Conservation (phyloP, 192 early-diverging fungal genomes). For the Haplosporangium gracile region DNA sequence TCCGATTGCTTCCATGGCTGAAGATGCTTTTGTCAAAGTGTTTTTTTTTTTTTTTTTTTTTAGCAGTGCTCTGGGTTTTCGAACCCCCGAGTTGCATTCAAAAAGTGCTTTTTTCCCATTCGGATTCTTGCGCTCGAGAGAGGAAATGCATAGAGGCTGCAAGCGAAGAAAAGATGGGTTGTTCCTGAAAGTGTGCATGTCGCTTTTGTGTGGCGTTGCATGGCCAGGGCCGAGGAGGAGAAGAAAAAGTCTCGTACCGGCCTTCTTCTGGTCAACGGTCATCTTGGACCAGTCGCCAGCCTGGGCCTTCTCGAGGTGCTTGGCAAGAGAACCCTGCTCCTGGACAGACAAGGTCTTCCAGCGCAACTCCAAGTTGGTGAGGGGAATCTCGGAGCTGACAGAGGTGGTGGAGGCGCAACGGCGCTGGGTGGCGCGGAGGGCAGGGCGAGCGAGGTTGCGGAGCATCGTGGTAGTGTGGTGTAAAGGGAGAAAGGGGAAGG, state of each 20-base stretch:
- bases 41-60: neutral
- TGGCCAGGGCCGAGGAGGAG: neutral
- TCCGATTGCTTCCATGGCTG: neutral
- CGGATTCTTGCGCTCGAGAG: too few relatives aligned
- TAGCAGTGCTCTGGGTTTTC: too few relatives aligned
- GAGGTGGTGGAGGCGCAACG: constrained; percentile 60
- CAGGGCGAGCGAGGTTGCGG: constrained; percentile 69
- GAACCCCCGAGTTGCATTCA: too few relatives aligned
- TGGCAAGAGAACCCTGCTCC: constrained; percentile 88
- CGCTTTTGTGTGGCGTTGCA: neutral
- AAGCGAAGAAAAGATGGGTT: too few relatives aligned
- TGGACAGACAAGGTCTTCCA: constrained; percentile 77
- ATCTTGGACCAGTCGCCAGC: constrained; percentile 97
- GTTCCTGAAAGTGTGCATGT: too few relatives aligned
- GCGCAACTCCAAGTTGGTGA: constrained; percentile 68
- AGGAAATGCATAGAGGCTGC: too few relatives aligned
- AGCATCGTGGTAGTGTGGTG: constrained; percentile 63
- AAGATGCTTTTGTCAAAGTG: neutral
- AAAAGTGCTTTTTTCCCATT: too few relatives aligned
- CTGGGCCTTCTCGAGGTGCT: constrained; percentile 85
- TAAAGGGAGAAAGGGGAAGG: constrained; percentile 17
- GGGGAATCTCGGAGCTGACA: constrained; percentile 58
- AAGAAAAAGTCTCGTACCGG: constrained; percentile 68
- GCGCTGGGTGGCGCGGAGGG: constrained; percentile 59
- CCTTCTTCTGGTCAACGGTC: constrained; percentile 94